Evolutionary conservation across 139 green algal genomes (phyloP), one percentile per base, ranked within the genome.

Genomic region (Zygnema cylindricum): DNA sequence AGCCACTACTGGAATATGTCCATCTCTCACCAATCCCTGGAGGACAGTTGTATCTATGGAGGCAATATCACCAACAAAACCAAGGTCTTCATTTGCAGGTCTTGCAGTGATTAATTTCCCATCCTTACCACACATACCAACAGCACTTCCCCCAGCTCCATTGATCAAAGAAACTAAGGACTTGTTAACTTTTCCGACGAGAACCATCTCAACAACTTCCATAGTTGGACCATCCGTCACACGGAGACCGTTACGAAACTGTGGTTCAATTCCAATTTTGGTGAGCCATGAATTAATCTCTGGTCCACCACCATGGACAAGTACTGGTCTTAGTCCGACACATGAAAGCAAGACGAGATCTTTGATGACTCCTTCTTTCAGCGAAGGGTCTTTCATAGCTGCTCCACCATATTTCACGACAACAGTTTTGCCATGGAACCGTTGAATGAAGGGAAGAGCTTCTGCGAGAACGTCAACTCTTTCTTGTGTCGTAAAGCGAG

Each of bases 331-430:
- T 75, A 99, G 96, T 36, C 97, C 97, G 2, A 99, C 96, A 77
- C 91, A 96, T 16, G 96, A 95, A 40, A 99, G 94, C 81, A 99
- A 93, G 3, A 99, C 97, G 0, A 99, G 87, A 89, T 99, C 97
- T 3, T 94, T 93, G 78, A 99, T 96, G 0, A 99, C 97, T 36
- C 96, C 93, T 0, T 92, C 95, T 94, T 99, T 99, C 2, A 94
- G 76, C 2, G n/a, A 82, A 30, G 75, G 35, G 35, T 92, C 87
- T 55, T 99, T 99, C 97, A 99, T 99, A 23, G 98, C 98, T 0
- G 98, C 98, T 11, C 98, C 98, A 23, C 98, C 97, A 87, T 99
- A 99, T 94, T 99, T 99, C 81, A 99, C 94, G 0, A 99, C 98
- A 0, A 99, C 92, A 0, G 95, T 99, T 88, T 99, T 98, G 16